Evolutionary conservation across 2,329 filamentous ascomycete genomes (phyloP).

Genomic region (Fusarium sp.): DNA sequence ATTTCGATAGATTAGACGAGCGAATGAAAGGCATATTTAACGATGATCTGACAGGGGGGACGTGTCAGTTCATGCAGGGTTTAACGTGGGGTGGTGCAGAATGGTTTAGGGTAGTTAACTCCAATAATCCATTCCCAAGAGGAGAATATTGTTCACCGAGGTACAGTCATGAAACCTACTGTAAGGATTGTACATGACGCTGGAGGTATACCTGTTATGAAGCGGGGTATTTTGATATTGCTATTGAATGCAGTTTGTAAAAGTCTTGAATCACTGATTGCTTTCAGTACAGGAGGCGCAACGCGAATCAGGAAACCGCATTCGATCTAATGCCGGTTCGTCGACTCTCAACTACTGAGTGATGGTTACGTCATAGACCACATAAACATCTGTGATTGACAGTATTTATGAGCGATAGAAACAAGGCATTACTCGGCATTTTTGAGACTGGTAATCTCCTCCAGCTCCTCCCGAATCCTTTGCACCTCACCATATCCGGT

Average conservation of each 20-base stretch:
- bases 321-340: too few species aligned
- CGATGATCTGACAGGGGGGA: not conserved
- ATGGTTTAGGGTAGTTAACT: not conserved
- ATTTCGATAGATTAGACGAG: not conserved
- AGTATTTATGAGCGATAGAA: too few species aligned
- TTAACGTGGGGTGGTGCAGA: not conserved
- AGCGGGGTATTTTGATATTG: too few species aligned
- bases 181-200: fast-evolving
- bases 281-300: too few species aligned
- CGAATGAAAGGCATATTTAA: not conserved
- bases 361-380: too few species aligned
- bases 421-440: not conserved
- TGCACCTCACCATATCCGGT: not conserved
- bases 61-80: slow-evolving; percentile 1
- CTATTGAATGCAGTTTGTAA: too few species aligned
- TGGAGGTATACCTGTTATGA: too few species aligned
- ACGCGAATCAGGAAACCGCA: too few species aligned
- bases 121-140: fast-evolving
- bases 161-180: fast-evolving
- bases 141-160: fast-evolving
- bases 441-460: not conserved
- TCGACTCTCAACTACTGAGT: too few species aligned
- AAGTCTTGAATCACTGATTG: too few species aligned
- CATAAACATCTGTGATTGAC: too few species aligned
- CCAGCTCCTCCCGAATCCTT: not conserved